These are phyloP conservation scores for Malus sylvestris DNA, from an alignment of 306 rosid genomes.

Conservation along the genomic window DNA sequence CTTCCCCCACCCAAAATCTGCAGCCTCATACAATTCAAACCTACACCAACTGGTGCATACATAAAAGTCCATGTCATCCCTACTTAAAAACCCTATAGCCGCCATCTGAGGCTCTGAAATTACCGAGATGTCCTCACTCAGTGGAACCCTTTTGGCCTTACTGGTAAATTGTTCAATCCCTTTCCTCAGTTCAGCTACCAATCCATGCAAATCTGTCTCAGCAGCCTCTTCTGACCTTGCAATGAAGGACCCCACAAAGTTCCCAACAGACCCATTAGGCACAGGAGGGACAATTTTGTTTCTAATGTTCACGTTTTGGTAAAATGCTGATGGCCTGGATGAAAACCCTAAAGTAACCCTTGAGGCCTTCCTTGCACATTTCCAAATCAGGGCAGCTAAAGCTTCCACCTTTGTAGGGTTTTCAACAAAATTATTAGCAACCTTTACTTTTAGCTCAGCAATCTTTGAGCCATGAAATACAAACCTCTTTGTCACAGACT, in stretches of 20 bases:
- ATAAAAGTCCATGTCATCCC: not conserved
- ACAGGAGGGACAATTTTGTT: constrained; percentile 24
- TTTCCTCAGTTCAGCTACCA: constrained; percentile 18
- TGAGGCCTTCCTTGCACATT: constrained; percentile 14
- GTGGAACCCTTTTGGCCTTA: constrained; percentile 1
- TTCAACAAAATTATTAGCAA: not conserved
- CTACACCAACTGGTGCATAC: constrained; percentile 20
- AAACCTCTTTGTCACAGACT: constrained; percentile 13
- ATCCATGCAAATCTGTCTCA: constrained; percentile 7
- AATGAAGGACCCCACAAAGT: constrained; percentile 10
- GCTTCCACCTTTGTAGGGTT: constrained; percentile 29
- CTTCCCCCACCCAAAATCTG: constrained; percentile 33
- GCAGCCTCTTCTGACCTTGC: not conserved
- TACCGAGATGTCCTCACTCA: not conserved
- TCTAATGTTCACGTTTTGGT: constrained; percentile 27
- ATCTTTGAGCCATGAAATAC: constrained; percentile 24
- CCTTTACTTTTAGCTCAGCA: constrained; percentile 14
- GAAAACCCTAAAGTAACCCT: not conserved
- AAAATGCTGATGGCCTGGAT: not conserved
- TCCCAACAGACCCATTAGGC: constrained; percentile 24
- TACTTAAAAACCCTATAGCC: not conserved
- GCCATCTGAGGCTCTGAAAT: not conserved
- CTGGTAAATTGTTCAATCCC: constrained; percentile 4
- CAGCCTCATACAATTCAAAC: not conserved
- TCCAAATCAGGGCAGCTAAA: constrained; percentile 32